Conservation (phyloP, 805 yeast genomes). For the Teunomyces barrocoloradensis region DNA sequence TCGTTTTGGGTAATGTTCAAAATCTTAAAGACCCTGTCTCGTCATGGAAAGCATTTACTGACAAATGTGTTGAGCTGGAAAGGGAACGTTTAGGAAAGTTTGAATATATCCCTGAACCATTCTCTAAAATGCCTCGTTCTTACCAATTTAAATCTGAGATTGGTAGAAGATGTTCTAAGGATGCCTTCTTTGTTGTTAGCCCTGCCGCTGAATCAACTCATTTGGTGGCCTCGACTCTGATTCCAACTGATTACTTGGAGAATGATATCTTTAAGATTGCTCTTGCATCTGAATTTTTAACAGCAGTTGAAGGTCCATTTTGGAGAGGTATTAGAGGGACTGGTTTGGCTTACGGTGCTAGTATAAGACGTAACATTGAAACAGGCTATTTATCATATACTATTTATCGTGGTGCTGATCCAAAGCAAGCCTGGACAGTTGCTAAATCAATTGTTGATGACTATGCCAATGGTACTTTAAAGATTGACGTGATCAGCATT, state of each 20-base stretch:
- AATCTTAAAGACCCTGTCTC: conserved; percentile 54
- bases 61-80: conserved; percentile 11
- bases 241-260: conserved; percentile 48
- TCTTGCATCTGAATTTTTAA: conserved; percentile 71
- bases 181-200: conserved; percentile 64
- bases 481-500: conserved; percentile 57
- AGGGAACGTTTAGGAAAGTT: conserved; percentile 4
- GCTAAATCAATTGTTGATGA: conserved; percentile 65
- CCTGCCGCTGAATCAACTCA: conserved; percentile 86
- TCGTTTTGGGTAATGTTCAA: conserved; percentile 67
- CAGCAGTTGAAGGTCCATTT: conserved; percentile 92
- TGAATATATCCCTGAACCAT: conserved; percentile 10
- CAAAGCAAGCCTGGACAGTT: conserved; percentile 58
- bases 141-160: conserved; percentile 50
- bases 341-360: conserved; percentile 91
- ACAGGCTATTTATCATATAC: conserved; percentile 63
- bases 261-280: conserved; percentile 67
- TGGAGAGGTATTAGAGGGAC: conserved; percentile 96
- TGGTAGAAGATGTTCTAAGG: conserved; percentile 51
- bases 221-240: conserved; percentile 55
- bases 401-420: conserved; percentile 83
- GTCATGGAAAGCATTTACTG: conserved; percentile 49
- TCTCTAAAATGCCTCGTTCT: conserved; percentile 50
- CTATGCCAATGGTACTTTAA: conserved; percentile 50
- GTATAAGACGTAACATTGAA: conserved; percentile 56